Evolutionary conservation across 2,329 filamentous ascomycete genomes (phyloP), one percentile per base, ranked within the genome.

Genomic region (Venturia pyrina): DNA sequence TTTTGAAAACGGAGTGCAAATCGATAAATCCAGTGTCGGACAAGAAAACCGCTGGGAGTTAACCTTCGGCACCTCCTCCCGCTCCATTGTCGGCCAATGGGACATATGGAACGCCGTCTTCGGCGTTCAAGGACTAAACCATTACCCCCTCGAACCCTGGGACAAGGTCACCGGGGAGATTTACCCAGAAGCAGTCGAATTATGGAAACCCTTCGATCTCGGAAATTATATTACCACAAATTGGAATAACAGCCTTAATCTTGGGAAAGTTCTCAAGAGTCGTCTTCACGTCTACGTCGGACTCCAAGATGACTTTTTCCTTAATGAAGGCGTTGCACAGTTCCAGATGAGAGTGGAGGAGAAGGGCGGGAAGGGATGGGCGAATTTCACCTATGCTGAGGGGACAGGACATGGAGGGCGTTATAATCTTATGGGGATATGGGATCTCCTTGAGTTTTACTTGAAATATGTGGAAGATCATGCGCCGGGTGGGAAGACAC

Each of bases 41-140:
- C 71, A 73, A 37, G 74, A 76, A 64, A 76, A 76, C 59, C 75
- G 76, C 66, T 77, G 75, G 75, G 75, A 77, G 59, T 68, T 77
- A 1, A 73, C 74, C 0, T 75, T 73, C 24, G 75, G 75, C 34
- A 76, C 75, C 0, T 69, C 71, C 0, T 72, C 73, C 0, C 74
- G 75, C 41, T 76, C 74, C 1, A 67, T 67, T 19, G 68, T 71
- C 21, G 53, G 53, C 15, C 75, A 77, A 63, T 76, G 75, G 75
- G 75, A 77, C 65, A 56, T 75, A 19, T 77, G 75, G 75, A 73
- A 75, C 37, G 73, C 75, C 10, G 74, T 77, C 1, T 77, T 76
- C 32, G 73, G 74, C 8, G 72, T 71, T 0, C 75, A 77, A 59
- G 75, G 75, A 5, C 70, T 72, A 57, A 77, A 77, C 68, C 69